These are phyloP conservation scores for Trichoderma cornu-damae DNA, from an alignment of 2,329 filamentous ascomycete species.

Conservation along the genomic window DNA sequence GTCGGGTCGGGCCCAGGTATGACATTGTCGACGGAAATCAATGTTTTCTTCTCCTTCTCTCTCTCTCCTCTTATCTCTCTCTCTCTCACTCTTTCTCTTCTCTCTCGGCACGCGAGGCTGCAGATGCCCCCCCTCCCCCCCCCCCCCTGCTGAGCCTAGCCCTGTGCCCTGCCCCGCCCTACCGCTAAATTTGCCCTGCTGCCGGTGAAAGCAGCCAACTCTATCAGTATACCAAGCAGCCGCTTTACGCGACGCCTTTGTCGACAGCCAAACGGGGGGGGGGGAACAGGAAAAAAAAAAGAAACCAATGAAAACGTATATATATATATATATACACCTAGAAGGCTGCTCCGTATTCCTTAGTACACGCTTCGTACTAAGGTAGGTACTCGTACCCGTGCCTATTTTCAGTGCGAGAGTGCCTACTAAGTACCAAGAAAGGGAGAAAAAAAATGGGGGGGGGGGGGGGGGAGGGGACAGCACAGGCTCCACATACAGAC, in stretches of 20 bases:
- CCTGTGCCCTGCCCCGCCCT: background rate
- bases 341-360: background rate
- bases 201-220: slow-evolving; percentile 5
- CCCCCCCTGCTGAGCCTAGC: background rate
- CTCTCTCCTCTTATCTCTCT: no score
- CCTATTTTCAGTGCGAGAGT: background rate
- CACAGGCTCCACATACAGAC: background rate
- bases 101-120: background rate
- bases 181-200: background rate
- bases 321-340: no score
- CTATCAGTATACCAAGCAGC: background rate
- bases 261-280: background rate
- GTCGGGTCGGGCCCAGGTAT: no score
- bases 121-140: background rate
- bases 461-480: background rate
- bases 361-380: background rate
- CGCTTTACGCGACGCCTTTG: background rate
- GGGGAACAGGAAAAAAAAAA: background rate
- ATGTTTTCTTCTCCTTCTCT: no score
- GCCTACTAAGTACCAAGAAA: no score
- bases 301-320: no score
- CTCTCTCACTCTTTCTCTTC: background rate
- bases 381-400: background rate
- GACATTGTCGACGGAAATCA: no score
- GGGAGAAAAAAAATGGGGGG: no score